Percentiles rank a stretch among this genome's conserved stretches.
Conservation (phyloP, 768 basidiomycete species). For the Aureoboletus auriporus region DNA sequence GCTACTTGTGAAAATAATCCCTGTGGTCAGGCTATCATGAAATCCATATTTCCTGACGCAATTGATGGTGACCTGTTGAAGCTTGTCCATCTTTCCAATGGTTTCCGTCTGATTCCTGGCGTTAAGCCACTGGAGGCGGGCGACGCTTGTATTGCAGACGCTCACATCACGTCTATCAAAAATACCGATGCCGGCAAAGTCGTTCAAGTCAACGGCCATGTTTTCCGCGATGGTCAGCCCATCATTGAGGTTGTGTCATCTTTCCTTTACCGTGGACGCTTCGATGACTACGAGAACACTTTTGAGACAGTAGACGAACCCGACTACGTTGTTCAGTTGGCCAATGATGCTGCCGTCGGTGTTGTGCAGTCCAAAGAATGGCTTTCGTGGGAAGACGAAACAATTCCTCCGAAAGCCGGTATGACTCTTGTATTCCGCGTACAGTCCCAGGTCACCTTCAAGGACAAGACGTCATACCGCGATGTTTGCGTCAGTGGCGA, state of each 20-base stretch:
- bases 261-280: conserved; percentile 95
- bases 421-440: conserved; percentile 87
- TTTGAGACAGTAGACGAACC: conserved; percentile 91
- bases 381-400: conserved; percentile 92
- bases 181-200: conserved; percentile 92
- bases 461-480: conserved; percentile 82
- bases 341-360: conserved; percentile 76
- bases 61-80: conserved; percentile 95
- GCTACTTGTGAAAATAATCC: conserved; percentile 3
- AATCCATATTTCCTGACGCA: conserved; percentile 87
- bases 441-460: conserved; percentile 84
- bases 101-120: conserved; percentile 85
- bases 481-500: conserved; percentile 80
- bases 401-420: conserved; percentile 72
- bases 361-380: conserved; percentile 95
- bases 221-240: conserved; percentile 69
- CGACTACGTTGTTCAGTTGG: conserved; percentile 76
- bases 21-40: conserved; percentile 89
- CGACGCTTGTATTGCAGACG: conserved; percentile 87
- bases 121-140: conserved; percentile 75
- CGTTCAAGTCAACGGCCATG: conserved; percentile 84
- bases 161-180: conserved; percentile 82
- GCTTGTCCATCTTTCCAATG: conserved; percentile 96
- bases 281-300: conserved; percentile 91
- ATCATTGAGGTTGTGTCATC: conserved; percentile 93